Conservation (phyloP, 148 eudicot genomes). For the Amaranthus cruentus region DNA sequence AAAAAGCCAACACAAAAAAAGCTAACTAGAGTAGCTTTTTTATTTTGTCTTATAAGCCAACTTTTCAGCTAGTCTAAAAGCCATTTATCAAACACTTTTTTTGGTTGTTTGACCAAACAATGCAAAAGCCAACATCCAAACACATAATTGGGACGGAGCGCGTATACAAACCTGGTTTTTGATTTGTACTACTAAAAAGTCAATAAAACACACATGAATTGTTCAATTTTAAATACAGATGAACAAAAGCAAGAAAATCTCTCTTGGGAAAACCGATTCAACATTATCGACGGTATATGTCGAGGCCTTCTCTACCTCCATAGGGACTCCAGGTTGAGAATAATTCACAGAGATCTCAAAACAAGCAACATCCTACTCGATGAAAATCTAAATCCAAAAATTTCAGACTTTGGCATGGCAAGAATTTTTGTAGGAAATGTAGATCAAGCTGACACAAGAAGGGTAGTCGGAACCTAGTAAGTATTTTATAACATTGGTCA, state of each 20-base stretch:
- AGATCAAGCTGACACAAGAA: slow-evolving; percentile 27
- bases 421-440: slow-evolving; percentile 21
- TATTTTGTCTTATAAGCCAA: too few species aligned
- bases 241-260: background rate
- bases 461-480: slow-evolving; percentile 36
- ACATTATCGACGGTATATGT: slow-evolving; percentile 28
- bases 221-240: background rate
- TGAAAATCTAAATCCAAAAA: slow-evolving; percentile 27
- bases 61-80: too few species aligned
- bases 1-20: too few species aligned
- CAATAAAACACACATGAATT: too few species aligned
- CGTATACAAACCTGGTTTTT: too few species aligned
- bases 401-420: slow-evolving; percentile 41
- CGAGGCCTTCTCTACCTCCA: slow-evolving; percentile 39
- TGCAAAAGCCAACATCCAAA: too few species aligned
- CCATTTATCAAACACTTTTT: too few species aligned
- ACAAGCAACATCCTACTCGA: slow-evolving; percentile 29
- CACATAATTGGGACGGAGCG: too few species aligned
- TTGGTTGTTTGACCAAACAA: too few species aligned
- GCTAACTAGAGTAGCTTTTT: too few species aligned
- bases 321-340: slow-evolving; percentile 33
- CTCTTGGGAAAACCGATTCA: slow-evolving; percentile 26
- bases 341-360: slow-evolving; percentile 35
- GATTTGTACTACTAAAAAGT: too few species aligned
- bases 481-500: background rate